These are phyloP conservation scores for Epichloe baconii DNA, from an alignment of 2,329 filamentous ascomycete species.

Conservation along the genomic window DNA sequence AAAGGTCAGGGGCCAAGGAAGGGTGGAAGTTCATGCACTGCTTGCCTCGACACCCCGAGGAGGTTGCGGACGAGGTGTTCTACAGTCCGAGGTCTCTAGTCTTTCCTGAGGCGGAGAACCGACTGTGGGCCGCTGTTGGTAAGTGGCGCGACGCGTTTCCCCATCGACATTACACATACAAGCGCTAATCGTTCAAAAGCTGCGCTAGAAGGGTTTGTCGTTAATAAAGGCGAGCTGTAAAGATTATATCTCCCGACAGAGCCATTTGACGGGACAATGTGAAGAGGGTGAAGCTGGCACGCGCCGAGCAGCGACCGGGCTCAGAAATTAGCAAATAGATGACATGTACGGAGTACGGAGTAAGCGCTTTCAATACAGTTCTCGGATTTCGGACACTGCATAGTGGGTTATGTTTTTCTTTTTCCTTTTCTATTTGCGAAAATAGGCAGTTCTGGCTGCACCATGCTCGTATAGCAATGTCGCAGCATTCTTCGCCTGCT, in stretches of 20 bases:
- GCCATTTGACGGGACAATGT: too few relatives aligned
- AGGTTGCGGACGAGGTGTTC: slow-evolving; percentile 91
- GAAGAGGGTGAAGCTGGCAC: too few relatives aligned
- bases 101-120: slow-evolving; percentile 89
- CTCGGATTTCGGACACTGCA: too few relatives aligned
- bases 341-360: too few relatives aligned
- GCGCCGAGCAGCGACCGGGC: too few relatives aligned
- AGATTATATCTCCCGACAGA: background rate
- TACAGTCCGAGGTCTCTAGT: slow-evolving; percentile 77
- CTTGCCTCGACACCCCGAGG: slow-evolving; percentile 78
- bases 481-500: too few relatives aligned
- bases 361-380: background rate
- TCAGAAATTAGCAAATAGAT: too few relatives aligned
- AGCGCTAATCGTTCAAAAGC: slow-evolving; percentile 27
- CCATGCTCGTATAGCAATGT: too few relatives aligned
- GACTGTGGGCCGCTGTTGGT: slow-evolving; percentile 79
- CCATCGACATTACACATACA: background rate
- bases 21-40: slow-evolving; percentile 99
- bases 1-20: slow-evolving; percentile 70
- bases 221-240: slow-evolving; percentile 75
- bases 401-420: too few relatives aligned
- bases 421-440: too few relatives aligned
- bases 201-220: slow-evolving; percentile 76
- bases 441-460: too few relatives aligned
- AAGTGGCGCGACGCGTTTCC: slow-evolving; percentile 20